Percentiles rank a stretch among this genome's conserved stretches.
These are phyloP conservation scores for Echium plantagineum DNA, from an alignment of 257 asterid species.

Conservation along the genomic window DNA sequence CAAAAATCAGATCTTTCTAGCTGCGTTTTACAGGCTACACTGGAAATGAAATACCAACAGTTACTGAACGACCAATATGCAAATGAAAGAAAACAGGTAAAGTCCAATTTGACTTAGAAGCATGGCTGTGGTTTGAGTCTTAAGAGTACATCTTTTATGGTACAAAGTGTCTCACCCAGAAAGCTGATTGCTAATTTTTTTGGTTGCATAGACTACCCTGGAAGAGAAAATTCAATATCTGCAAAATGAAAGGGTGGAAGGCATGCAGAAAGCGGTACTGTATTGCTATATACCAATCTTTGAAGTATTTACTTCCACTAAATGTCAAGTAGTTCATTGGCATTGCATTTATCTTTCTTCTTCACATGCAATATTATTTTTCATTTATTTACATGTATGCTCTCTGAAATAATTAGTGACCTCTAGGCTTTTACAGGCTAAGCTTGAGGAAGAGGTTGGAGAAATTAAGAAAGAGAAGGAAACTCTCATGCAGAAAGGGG, in stretches of 20 bases:
- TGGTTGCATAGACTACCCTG: constrained; percentile 25
- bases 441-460: neutral
- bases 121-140: neutral
- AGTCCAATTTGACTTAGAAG: constrained; percentile 3
- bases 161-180: constrained; percentile 13
- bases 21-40: constrained; percentile 27
- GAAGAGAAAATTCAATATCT: constrained; percentile 27
- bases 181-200: constrained; percentile 11
- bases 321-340: neutral
- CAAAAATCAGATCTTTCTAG: neutral
- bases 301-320: neutral
- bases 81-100: constrained; percentile 38
- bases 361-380: no score
- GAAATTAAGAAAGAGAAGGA: neutral
- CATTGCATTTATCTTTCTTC: no score
- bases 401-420: constrained; percentile 4
- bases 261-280: constrained; percentile 40
- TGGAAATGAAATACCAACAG: constrained; percentile 31
- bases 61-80: constrained; percentile 30
- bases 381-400: neutral
- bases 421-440: constrained; percentile 6
- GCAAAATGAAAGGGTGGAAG: constrained; percentile 27
- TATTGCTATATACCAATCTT: neutral
- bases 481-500: constrained; percentile 2
- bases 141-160: neutral